Conservation (phyloP, 176 grass and related monocot genomes). For the Oryza glumipatula region DNA sequence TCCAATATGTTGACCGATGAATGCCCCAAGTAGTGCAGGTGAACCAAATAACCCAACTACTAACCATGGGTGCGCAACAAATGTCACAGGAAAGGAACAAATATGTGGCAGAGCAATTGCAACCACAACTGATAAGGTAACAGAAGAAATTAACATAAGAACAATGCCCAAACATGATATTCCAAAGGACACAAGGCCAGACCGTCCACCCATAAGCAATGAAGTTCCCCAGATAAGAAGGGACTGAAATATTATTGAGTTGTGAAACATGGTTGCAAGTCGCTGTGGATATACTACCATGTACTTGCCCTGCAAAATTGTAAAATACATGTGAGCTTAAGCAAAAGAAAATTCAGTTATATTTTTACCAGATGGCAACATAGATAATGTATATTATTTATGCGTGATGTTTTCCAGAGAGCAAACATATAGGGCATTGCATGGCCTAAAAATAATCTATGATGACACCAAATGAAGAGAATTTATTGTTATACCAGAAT, state of each 20-base stretch:
- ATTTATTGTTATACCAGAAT: slow-evolving; percentile 65
- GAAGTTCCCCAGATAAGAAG: slow-evolving; percentile 88
- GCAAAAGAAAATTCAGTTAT: slow-evolving; percentile 15
- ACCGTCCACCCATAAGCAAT: slow-evolving; percentile 79
- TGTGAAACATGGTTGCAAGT: slow-evolving; percentile 84
- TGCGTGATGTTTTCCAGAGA: neutral
- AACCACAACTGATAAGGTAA: slow-evolving; percentile 67
- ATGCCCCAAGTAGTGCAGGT: slow-evolving; percentile 88
- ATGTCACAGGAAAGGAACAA: slow-evolving; percentile 72
- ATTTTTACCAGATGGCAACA: slow-evolving; percentile 22
- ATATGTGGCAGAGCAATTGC: slow-evolving; percentile 70
- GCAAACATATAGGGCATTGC: neutral
- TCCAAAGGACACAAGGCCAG: slow-evolving; percentile 67
- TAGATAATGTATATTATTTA: neutral
- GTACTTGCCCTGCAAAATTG: slow-evolving; percentile 78
- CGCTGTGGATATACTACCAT: slow-evolving; percentile 88
- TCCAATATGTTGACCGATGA: slow-evolving; percentile 83
- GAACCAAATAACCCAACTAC: slow-evolving; percentile 89
- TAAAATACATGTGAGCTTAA: slow-evolving; percentile 10
- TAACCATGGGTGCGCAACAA: slow-evolving; percentile 81
- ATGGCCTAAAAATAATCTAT: slow-evolving; percentile 25
- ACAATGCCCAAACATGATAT: slow-evolving; percentile 79
- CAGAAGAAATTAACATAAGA: slow-evolving; percentile 75
- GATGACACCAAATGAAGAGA: slow-evolving; percentile 5
- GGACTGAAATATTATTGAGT: slow-evolving; percentile 92